Conservation (phyloP, 176 grass and related monocot species). For the Aegilops speltoides region DNA sequence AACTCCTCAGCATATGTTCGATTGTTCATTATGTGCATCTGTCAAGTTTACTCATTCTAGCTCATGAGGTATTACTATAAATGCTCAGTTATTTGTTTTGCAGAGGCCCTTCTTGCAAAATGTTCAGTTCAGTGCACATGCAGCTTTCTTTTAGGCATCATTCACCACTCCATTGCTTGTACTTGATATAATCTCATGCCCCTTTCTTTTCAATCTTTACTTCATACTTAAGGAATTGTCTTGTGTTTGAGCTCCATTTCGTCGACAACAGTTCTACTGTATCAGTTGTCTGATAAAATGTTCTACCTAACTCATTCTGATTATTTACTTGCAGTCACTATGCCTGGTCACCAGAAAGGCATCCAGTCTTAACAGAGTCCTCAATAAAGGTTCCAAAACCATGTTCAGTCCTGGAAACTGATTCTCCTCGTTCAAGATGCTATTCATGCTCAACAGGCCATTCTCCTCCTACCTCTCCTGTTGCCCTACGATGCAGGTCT, state of each 20-base stretch:
- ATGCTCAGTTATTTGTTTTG: neutral
- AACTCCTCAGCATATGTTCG: neutral
- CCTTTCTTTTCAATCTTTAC: neutral
- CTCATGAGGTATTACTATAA: no score
- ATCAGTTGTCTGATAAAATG: neutral
- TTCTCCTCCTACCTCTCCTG: slow-evolving; percentile 53
- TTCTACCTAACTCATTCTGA: neutral
- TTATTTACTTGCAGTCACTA: slow-evolving; percentile 36
- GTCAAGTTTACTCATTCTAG: neutral
- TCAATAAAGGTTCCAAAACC: neutral
- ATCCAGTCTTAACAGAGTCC: slow-evolving; percentile 28
- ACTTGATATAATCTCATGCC: neutral
- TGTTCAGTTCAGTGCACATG: neutral
- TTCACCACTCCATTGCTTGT: neutral
- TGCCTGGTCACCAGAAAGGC: slow-evolving; percentile 43
- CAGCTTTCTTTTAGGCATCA: neutral
- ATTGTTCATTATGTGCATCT: neutral
- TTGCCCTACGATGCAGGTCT: slow-evolving; percentile 46
- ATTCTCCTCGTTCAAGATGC: slow-evolving; percentile 61
- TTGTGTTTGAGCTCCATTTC: slow-evolving; percentile 1
- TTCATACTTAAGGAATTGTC: neutral
- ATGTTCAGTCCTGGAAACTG: slow-evolving; percentile 29
- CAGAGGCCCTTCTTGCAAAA: slow-evolving; percentile 11
- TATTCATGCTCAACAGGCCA: slow-evolving; percentile 52
- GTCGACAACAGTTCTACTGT: neutral